These are phyloP conservation scores for Neofusicoccum laricinum DNA, from an alignment of 2,329 filamentous ascomycete genomes.

Conservation along the genomic window DNA sequence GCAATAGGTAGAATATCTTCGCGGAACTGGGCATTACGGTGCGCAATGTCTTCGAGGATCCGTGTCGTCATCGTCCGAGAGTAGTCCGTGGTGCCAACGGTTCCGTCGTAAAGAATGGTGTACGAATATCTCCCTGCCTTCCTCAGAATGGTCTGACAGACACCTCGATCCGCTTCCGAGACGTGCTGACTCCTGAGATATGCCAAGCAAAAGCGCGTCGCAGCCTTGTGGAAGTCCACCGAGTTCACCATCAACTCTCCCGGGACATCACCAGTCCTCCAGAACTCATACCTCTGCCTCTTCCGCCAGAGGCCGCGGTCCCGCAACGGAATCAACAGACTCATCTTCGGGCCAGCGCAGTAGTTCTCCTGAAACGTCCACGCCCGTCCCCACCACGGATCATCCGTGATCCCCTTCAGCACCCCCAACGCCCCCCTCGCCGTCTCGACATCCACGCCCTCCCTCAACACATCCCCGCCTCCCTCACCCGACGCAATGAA, in stretches of 20 bases:
- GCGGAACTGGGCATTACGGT: conserved; percentile 10
- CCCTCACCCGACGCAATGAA: neutral
- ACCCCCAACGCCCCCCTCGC: neutral
- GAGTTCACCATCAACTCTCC: conserved; percentile 11
- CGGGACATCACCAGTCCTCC: neutral
- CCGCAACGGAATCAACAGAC: conserved; percentile 10
- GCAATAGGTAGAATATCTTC: conserved; percentile 18
- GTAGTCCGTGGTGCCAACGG: neutral
- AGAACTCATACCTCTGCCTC: neutral
- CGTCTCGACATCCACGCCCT: neutral
- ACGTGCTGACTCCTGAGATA: neutral
- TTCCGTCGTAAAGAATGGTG: conserved; percentile 8
- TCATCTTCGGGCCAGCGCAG: conserved; percentile 16
- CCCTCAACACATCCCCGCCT: neutral
- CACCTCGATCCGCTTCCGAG: neutral
- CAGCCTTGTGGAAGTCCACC: conserved; percentile 15
- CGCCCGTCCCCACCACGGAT: conserved; percentile 19
- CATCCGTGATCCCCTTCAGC: conserved; percentile 9
- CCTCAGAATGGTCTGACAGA: neutral
- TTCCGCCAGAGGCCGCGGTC: neutral
- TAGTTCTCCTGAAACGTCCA: conserved; percentile 20
- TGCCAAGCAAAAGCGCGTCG: conserved; percentile 13
- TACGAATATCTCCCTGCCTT: conserved; percentile 7
- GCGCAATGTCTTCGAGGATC: conserved; percentile 16
- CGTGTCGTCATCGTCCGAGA: conserved; percentile 12